Evolutionary conservation across 108 stramenopile genomes (phyloP).

Genomic region (Conticribra guillardii): DNA sequence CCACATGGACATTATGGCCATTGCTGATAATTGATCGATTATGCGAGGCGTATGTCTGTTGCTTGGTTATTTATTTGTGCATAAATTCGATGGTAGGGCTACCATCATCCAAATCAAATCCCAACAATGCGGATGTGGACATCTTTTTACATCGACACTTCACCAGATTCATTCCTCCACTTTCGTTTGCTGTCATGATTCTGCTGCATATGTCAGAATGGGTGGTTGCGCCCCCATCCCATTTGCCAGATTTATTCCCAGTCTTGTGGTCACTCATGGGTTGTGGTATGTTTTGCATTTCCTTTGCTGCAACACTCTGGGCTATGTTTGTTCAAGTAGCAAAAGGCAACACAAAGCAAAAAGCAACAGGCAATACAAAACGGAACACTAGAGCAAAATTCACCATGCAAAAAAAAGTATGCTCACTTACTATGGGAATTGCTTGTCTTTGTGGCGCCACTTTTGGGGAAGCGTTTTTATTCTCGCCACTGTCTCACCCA

Average conservation of each 20-base stretch:
- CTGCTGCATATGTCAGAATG: constrained; percentile 58
- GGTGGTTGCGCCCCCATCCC: constrained; percentile 42
- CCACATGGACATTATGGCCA: constrained; percentile 78
- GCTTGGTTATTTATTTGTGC: constrained; percentile 55
- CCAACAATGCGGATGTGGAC: constrained; percentile 3
- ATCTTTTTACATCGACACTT: constrained; percentile 17
- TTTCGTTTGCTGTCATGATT: constrained; percentile 54
- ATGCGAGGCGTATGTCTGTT: constrained; percentile 65
- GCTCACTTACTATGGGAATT: too few relatives aligned
- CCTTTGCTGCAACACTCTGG: constrained; percentile 33
- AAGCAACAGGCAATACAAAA: neutral
- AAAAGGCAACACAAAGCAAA: neutral
- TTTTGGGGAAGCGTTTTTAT: too few relatives aligned
- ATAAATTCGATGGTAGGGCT: constrained; percentile 17
- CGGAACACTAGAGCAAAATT: neutral
- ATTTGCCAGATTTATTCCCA: constrained; percentile 76
- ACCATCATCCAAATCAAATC: neutral
- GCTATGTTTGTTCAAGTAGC: constrained; percentile 10
- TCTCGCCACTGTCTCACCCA: too few relatives aligned
- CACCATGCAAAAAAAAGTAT: neutral
- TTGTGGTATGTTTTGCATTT: constrained; percentile 66
- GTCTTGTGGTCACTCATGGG: constrained; percentile 80
- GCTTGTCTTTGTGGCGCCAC: too few relatives aligned
- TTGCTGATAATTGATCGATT: constrained; percentile 72
- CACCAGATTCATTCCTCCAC: constrained; percentile 31